Conservation (phyloP, 2,329 filamentous ascomycete species). For the Elsinoe fawcettii region DNA sequence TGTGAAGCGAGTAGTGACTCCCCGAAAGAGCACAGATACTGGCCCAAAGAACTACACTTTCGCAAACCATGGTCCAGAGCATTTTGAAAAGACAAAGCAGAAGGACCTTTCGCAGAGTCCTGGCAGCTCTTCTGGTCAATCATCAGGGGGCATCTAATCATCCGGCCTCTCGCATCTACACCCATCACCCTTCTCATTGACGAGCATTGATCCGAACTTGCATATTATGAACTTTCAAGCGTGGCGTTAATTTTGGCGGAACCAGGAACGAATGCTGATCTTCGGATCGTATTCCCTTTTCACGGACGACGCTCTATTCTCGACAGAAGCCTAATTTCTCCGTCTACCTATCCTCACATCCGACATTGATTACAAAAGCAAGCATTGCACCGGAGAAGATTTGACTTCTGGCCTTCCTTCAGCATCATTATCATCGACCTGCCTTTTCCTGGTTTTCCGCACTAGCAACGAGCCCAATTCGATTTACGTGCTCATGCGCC, state of each 20-base stretch:
- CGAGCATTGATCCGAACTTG: neutral
- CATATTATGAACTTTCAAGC: constrained; percentile 8
- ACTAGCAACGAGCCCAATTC: neutral
- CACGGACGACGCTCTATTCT: neutral
- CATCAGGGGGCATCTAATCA: neutral
- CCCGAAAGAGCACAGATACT: constrained; percentile 24
- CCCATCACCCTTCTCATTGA: neutral
- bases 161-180: neutral
- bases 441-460: constrained; percentile 5
- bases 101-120: constrained; percentile 16
- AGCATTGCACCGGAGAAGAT: constrained; percentile 9
- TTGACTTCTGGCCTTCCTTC: constrained; percentile 16
- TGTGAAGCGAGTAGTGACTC: constrained; percentile 28
- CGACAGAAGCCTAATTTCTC: constrained; percentile 13
- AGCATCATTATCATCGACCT: constrained; percentile 11
- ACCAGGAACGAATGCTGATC: neutral
- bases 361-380: constrained; percentile 5
- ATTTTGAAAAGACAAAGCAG: constrained; percentile 32
- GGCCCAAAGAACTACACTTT: constrained; percentile 41
- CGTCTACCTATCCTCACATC: neutral
- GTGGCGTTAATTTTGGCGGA: constrained; percentile 1
- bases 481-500: constrained; percentile 11
- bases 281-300: neutral
- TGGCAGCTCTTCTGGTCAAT: constrained; percentile 13
- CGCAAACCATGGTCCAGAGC: constrained; percentile 39